These are phyloP conservation scores for Trichoderma erinaceum DNA, from an alignment of 495 filamentous ascomycete genomes.

Conservation along the genomic window DNA sequence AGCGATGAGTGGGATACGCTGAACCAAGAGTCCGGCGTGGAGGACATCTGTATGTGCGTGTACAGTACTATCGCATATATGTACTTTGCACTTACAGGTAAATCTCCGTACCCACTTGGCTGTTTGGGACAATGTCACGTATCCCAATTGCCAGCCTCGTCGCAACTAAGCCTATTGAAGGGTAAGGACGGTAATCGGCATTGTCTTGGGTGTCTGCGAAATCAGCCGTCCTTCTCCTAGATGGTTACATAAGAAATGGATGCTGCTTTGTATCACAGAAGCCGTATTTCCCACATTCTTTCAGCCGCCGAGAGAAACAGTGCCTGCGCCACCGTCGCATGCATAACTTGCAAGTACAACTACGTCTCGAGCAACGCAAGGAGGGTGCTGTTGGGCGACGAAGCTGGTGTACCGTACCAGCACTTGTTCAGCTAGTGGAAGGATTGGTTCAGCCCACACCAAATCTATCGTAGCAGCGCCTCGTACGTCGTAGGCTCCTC, in stretches of 20 bases:
- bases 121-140: background rate
- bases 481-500: background rate
- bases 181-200: background rate
- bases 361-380: background rate
- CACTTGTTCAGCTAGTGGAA: background rate
- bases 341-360: background rate
- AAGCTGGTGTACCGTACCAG: background rate
- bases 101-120: conserved; percentile 11
- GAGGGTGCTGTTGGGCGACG: background rate
- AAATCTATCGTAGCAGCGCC: background rate
- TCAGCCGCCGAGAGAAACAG: background rate
- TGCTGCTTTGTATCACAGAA: background rate
- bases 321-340: background rate
- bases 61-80: too few relatives aligned
- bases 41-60: background rate
- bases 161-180: background rate
- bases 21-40: conserved; percentile 1
- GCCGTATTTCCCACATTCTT: background rate
- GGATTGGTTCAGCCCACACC: background rate
- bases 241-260: background rate
- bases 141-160: conserved; percentile 8
- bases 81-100: background rate
- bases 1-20: background rate
- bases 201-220: background rate
- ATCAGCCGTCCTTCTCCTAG: background rate